These are phyloP conservation scores for Talaromyces rugulosus DNA, from an alignment of 2,329 filamentous ascomycete genomes.

Conservation along the genomic window DNA sequence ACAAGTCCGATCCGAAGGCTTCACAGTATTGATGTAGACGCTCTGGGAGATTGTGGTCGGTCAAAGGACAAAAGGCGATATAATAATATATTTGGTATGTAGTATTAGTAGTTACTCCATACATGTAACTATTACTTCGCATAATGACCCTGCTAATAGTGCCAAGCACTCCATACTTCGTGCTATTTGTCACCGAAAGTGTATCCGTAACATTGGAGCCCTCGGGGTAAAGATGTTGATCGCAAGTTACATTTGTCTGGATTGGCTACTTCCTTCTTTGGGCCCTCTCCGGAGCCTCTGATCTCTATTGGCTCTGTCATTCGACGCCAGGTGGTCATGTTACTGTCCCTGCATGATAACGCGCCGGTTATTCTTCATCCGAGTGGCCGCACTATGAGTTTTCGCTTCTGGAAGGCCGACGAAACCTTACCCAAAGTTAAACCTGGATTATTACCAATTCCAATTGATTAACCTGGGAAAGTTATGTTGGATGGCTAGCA, in stretches of 20 bases:
- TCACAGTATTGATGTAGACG: too few species aligned
- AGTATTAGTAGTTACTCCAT: too few species aligned
- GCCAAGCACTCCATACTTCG: too few species aligned
- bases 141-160: too few species aligned
- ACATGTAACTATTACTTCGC: too few species aligned
- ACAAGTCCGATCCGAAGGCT: too few species aligned
- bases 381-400: neutral
- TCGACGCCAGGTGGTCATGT: neutral
- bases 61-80: too few species aligned
- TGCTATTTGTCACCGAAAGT: neutral
- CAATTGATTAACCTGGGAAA: neutral
- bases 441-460: neutral
- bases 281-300: neutral
- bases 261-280: neutral
- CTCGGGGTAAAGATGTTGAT: neutral
- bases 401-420: neutral
- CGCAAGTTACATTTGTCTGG: neutral
- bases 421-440: neutral
- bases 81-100: too few species aligned
- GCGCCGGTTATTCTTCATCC: neutral
- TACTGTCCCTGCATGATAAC: neutral
- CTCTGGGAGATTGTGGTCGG: too few species aligned
- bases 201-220: neutral
- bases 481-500: neutral
- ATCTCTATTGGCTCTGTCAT: neutral